Percentiles rank a stretch among this genome's conserved stretches.
Conservation (phyloP, 495 filamentous ascomycete species). For the Penicillium cinerascens region DNA sequence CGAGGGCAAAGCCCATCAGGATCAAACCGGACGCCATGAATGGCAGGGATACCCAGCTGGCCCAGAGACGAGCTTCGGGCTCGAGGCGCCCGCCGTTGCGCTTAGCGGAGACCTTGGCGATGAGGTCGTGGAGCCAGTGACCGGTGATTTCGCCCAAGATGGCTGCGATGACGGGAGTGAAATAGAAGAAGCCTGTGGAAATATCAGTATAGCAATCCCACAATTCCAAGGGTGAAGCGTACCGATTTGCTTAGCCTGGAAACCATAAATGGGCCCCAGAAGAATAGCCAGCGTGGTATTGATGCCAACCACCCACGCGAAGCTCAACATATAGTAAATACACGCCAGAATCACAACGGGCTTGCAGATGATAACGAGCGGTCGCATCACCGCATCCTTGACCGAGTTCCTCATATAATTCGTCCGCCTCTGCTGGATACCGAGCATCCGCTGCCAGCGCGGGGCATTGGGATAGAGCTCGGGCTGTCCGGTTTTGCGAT, state of each 20-base stretch:
- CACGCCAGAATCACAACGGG: conserved; percentile 43
- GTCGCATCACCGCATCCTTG: conserved; percentile 42
- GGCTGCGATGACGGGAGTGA: conserved; percentile 53
- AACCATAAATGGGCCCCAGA: conserved; percentile 51
- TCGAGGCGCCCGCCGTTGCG: conserved; percentile 52
- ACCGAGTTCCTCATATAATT: conserved; percentile 36
- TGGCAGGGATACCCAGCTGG: background rate
- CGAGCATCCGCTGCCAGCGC: conserved; percentile 43
- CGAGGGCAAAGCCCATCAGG: conserved; percentile 53
- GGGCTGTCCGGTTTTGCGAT: conserved; percentile 33
- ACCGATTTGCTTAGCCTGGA: conserved; percentile 51
- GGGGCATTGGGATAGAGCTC: conserved; percentile 33
- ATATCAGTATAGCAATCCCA: background rate
- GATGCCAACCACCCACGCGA: conserved; percentile 60
- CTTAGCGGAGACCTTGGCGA: conserved; percentile 46
- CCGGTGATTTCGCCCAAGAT: conserved; percentile 51
- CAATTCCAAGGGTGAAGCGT: background rate
- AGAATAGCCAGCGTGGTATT: conserved; percentile 60
- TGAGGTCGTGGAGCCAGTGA: conserved; percentile 57
- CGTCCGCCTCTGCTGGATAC: conserved; percentile 40
- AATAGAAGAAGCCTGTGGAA: conserved; percentile 53
- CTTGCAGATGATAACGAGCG: conserved; percentile 48
- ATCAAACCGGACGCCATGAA: conserved; percentile 38
- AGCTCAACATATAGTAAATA: conserved; percentile 57
- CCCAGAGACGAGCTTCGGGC: conserved; percentile 54